Base-by-base conservation (phyloP, 2,329 filamentous ascomycete genomes). In the Phialemonium atrogriseum region DNA sequence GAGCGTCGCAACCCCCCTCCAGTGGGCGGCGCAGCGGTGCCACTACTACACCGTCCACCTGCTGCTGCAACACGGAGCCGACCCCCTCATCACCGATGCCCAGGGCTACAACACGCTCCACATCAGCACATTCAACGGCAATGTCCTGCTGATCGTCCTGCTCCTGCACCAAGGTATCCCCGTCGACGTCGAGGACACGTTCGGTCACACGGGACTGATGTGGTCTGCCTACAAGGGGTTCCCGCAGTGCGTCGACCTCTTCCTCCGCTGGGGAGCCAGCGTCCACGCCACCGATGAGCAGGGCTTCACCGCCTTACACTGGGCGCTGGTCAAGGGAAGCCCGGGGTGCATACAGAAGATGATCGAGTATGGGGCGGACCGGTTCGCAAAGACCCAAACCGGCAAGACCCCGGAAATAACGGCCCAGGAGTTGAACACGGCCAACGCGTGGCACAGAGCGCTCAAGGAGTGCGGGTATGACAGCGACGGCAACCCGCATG, bases 141-240 rank as follows among this genome's bases (percentile, higher is more conserved):
- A 95, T 55, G 83, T 93, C 13, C 82, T 93, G 44, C 73, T 96
- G 36, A 72, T 98, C 17, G 78, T 88, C 30, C 73, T 98, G 2
- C 74, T 98, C 7, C 72, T 98, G 15, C 91, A 98, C 60, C 88
- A 95, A 52, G 87, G 91, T 51, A 91, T 98, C 38, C 85, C 87
- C 11, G 86, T 98, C 39, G 91, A 98, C 53, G 83, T 91, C 5
- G 70, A 81, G 32, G 91, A 98, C 59, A 76, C 77, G 30, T 89
- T 87, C 52, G 86, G 88, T 5, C 93, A 98, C 58, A 96, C 91
- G 1, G 82, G 81, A 38, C 69, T 98, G 39, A 98, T 98, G 91
- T 98, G 91, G 91, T 86, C 91, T 12, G 89, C 89, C 11, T 98
- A 98, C 65, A 98, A 98, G 59, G 91, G 93, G 21, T 95, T 81